Percentiles rank a stretch among this genome's conserved stretches.
Evolutionary conservation across 495 filamentous ascomycete species (phyloP).

Genomic region (Hypoxylon lenormandii): DNA sequence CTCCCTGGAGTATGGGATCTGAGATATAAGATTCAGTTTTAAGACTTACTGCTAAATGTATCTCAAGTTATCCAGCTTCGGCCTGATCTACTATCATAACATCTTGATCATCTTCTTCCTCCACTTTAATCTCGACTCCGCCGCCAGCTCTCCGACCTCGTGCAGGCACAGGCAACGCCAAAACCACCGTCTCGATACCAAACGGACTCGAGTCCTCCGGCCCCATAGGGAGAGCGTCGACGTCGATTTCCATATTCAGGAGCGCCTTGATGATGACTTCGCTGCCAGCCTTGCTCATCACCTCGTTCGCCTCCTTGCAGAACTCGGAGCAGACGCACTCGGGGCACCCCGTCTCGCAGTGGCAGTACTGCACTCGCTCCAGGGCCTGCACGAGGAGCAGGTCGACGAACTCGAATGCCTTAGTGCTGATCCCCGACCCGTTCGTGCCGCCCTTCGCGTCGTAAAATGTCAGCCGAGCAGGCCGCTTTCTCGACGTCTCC

Average conservation of each 20-base stretch:
- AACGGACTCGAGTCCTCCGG: constrained; percentile 73
- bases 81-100: constrained; percentile 13
- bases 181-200: constrained; percentile 86
- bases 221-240: constrained; percentile 83
- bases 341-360: constrained; percentile 82
- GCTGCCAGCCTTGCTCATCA: constrained; percentile 92
- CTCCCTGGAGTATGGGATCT: too few species aligned
- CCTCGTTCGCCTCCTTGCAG: constrained; percentile 87
- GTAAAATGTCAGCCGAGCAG: constrained; percentile 91
- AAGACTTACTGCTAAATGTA: too few species aligned
- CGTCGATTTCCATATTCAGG: constrained; percentile 78
- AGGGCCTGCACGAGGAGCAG: constrained; percentile 80
- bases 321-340: constrained; percentile 87
- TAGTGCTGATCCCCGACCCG: constrained; percentile 85
- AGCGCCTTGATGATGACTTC: constrained; percentile 81
- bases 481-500: constrained; percentile 75
- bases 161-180: constrained; percentile 70
- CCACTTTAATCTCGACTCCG: constrained; percentile 37
- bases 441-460: constrained; percentile 88
- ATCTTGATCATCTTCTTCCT: constrained; percentile 32
- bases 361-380: constrained; percentile 75
- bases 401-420: constrained; percentile 93
- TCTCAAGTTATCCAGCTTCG: background rate
- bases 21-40: too few species aligned
- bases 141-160: constrained; percentile 35